Evolutionary conservation across 148 eudicot genomes (phyloP).

Genomic region (Heliosperma pusillum): DNA sequence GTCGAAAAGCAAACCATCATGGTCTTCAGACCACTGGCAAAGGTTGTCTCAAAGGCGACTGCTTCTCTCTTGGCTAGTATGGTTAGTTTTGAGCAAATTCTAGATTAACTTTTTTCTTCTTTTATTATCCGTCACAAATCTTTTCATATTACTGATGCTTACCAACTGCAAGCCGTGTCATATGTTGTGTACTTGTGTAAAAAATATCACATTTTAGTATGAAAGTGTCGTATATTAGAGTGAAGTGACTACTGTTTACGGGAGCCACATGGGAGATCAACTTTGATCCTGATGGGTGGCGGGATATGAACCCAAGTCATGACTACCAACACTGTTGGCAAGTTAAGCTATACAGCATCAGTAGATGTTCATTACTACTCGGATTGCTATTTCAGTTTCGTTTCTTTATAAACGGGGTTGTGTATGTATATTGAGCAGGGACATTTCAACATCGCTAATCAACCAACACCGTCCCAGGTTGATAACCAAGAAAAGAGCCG

Average conservation of each 20-base stretch:
- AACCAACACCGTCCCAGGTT: constrained; percentile 35
- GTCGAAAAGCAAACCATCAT: constrained; percentile 37
- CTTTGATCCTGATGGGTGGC: no score
- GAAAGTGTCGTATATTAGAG: no score
- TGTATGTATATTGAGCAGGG: constrained; percentile 34
- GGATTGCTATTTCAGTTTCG: background rate
- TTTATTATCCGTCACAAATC: background rate
- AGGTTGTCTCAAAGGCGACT: constrained; percentile 60
- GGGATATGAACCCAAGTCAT: no score
- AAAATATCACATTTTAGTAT: no score
- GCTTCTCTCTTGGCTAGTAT: constrained; percentile 56
- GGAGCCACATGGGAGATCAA: no score
- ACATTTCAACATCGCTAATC: constrained; percentile 31
- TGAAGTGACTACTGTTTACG: no score
- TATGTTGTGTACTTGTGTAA: no score
- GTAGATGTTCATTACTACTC: no score
- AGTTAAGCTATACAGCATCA: no score
- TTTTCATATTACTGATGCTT: background rate
- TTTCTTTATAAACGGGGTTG: background rate
- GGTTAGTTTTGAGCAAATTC: constrained; percentile 45
- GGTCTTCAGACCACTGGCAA: constrained; percentile 77
- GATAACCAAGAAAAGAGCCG: constrained; percentile 30
- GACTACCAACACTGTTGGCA: no score
- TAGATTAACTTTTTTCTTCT: background rate
- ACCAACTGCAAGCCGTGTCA: background rate